Base-by-base conservation (phyloP, 179 eudicot species). In the Gypsophila paniculata region DNA sequence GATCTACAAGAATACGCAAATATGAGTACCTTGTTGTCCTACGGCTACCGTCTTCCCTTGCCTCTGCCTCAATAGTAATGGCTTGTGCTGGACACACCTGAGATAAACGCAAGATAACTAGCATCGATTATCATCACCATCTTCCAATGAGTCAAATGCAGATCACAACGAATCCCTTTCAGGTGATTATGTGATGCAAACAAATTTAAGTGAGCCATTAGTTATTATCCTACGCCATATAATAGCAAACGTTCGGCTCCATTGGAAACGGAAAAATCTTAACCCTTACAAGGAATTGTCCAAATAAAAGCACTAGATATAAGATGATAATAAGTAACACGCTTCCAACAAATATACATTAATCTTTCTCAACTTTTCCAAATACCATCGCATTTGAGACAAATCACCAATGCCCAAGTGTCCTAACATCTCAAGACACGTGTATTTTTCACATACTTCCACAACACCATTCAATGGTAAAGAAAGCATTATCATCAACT, bases 21-120 rank as follows among this genome's bases (percentile, higher is more conserved):
- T 29, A 57, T 17, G 15, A 14, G 51, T 79, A 93, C 98, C 98
- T 88, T 54, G 98, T 93, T 34, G 97, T 93, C 77, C 98, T 83
- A 54, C 97, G 93, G 81, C 98, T 93, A 65, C 98, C 98, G 86
- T 93, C 98, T 84, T 93, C 98, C 65, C 98, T 85, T 64, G 84
- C 98, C 82, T 93, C 98, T 38, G 98, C 98, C 82, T 93, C 98
- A 62, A 93, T 93, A 32, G 98, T 93, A 73, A 93, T 93, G 49
- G 98, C 98, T 83, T 93, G 98, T 71, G 98, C 98, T 68, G 97
- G 98, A 78, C 98, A 93, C 69, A 93, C 85, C 98, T 93, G 78
- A 68, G 57, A 76, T 25, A 23, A 46, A 72, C 66, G 32, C 70
- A 58, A 34, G 18, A 51, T 23, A 69, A 23, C 8, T 13, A 60